Evolutionary conservation across 1,284 basidiomycete species (phyloP).

Genomic region (Cryptococcus sp.): DNA sequence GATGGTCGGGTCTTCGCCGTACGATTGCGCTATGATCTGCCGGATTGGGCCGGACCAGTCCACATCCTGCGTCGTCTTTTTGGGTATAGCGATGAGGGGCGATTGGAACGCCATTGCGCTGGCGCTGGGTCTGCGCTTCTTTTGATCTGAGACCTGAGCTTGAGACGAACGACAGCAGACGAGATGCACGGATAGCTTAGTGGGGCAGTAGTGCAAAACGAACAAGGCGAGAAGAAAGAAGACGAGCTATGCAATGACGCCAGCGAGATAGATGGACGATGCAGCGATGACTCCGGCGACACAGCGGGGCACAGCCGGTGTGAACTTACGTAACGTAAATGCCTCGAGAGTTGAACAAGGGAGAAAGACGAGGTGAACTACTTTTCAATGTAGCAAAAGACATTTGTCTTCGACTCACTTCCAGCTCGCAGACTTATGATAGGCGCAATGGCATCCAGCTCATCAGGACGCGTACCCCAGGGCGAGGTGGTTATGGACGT

Average conservation of each 20-base stretch:
- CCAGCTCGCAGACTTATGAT: neutral
- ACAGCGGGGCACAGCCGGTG: neutral
- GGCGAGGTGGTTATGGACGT: constrained; percentile 50
- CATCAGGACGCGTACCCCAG: constrained; percentile 41
- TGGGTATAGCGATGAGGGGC: constrained; percentile 57
- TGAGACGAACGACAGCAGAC: neutral
- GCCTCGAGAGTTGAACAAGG: neutral
- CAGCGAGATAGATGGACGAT: neutral
- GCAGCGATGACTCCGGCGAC: neutral
- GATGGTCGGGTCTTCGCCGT: constrained; percentile 87
- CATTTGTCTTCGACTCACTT: neutral
- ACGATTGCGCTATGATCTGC: constrained; percentile 83
- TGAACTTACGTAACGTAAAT: neutral
- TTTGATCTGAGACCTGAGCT: no score
- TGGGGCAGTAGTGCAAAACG: neutral
- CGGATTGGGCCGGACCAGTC: constrained; percentile 91
- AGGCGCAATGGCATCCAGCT: constrained; percentile 26
- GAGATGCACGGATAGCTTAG: neutral
- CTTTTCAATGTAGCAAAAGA: neutral
- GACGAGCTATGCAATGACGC: neutral
- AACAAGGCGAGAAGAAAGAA: neutral
- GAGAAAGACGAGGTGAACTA: neutral
- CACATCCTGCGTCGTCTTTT: constrained; percentile 62
- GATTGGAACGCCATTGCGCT: constrained; percentile 50
- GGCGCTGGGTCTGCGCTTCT: no score